Base-by-base conservation (phyloP, 768 basidiomycete species). In the Boletus bicolor region DNA sequence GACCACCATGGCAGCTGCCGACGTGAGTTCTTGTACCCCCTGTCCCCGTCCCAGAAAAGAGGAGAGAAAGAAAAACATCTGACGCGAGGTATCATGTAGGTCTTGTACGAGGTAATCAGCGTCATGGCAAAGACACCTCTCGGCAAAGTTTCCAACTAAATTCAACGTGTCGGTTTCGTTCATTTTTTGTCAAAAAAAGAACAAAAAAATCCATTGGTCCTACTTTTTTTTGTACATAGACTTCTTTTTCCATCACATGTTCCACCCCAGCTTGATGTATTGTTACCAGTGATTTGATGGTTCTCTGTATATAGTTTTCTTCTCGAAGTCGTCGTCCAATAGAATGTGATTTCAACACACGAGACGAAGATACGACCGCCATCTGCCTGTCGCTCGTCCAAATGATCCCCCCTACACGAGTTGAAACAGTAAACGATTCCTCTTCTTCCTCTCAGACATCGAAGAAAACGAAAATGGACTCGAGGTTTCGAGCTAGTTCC, bases 101-200 rank as follows among this genome's bases (percentile, higher is more conserved):
- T 88, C 19, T 73, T 89, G 5, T 89, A 82, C 64, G 87, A 89
- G 64, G 88, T 89, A 15, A 62, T 89, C 54, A 87, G 84, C 61
- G 83, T 89, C 44, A 89, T 89, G 87, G 84, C 82, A 11, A 89
- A 89, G 76, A 89, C 86, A 5, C 85, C 87, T 4, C 72, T 89
- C 63, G 87, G 87, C 66, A 87, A 86, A 67, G 72, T 78, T 24
- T 59, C 56, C 37, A 54, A 70, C 39, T 70, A 42, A 61, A 35
- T 7, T 17, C 15, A 14, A 14, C 3, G 5, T 24, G 11, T 32
- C 28, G 28, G 4, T 30, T 30, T 30, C 28, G 6, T 28, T 28
- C 28, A 28, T n/a, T 30, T 19, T 28, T 19, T 17, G 12, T 4
- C 28, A 28, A 28, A 6, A 4, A 28, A 28, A 28, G 3, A 28